Base-by-base conservation (phyloP, 169 alveolate genomes). In the Plasmodium berghei region DNA sequence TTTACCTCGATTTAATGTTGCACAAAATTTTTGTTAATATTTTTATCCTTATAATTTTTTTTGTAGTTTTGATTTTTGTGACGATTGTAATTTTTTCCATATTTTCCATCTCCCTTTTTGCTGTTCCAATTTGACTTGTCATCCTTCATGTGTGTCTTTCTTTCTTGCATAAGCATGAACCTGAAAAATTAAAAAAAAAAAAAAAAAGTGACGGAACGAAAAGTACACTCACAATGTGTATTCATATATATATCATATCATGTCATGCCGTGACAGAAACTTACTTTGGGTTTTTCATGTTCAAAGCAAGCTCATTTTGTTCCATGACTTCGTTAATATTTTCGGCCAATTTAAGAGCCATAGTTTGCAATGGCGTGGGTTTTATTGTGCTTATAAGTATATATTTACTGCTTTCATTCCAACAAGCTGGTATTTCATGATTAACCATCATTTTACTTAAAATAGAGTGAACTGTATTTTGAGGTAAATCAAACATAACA, bases 391-490 rank as follows among this genome's bases (percentile, higher is more conserved):
- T 96, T 73, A 97, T 93, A 52, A 97, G 73, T 63, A 97, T 94
- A 91, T 87, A 96, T 85, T 94, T 94, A 63, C 97, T 94, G 42
- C 96, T 93, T 93, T 96, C 97, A 72, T 96, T 98, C 98, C 98
- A 96, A 58, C 95, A 93, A 5, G 98, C 98, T 72, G 92, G 97
- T 54, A 96, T 90, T 87, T 96, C 98, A 55, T 96, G 97, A 74
- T 93, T 88, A 12, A 96, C 92, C 94, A 96, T 96, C 98, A 96
- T 96, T 94, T 96, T 96, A 92, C 97, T 95, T 80, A 96, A 89
- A 40, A 96, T 89, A 5, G 98, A 95, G 90, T 96, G 97, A 85
- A 96, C 96, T 26, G 80, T 87, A 54, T 94, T 94, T 45, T 91
- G 80, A 28, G 92, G 91, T 22, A 96, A 93, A 71, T 91, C 96